These are phyloP conservation scores for Hypoxylon sp. DNA, from an alignment of 2,329 filamentous ascomycete genomes.

Conservation along the genomic window DNA sequence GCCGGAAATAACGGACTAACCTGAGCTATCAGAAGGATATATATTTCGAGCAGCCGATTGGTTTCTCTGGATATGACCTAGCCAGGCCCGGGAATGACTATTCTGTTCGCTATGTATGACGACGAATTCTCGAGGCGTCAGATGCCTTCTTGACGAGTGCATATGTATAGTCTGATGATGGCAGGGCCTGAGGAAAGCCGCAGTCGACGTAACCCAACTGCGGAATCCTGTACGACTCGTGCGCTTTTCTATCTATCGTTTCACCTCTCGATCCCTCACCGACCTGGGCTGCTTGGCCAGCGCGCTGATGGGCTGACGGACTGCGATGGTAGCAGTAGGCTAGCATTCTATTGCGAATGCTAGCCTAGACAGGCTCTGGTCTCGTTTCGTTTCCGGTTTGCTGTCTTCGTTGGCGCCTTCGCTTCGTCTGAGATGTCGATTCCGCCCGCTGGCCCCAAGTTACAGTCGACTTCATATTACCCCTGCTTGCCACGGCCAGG, in stretches of 20 bases:
- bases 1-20: constrained; percentile 8
- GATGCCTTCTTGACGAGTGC: neutral
- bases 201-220: neutral
- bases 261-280: constrained; percentile 16
- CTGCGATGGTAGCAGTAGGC: too few relatives aligned
- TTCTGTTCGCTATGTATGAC: too few relatives aligned
- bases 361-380: too few relatives aligned
- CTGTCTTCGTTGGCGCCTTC: constrained; percentile 2
- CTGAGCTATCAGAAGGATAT: constrained; percentile 8
- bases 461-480: constrained; percentile 17
- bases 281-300: too few relatives aligned
- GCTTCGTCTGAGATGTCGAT: constrained; percentile 8
- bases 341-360: too few relatives aligned
- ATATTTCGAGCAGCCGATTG: constrained; percentile 22
- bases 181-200: neutral
- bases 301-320: too few relatives aligned
- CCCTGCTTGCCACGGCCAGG: constrained; percentile 13
- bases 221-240: neutral
- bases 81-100: neutral
- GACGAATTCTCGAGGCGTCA: neutral
- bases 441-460: constrained; percentile 7
- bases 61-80: neutral
- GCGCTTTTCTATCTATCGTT: constrained; percentile 7
- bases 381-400: constrained; percentile 12
- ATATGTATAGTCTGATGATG: neutral